phyloP scores from a whole-genome alignment of 257 asterid species.

The Gentiana macrophylla region DNA sequence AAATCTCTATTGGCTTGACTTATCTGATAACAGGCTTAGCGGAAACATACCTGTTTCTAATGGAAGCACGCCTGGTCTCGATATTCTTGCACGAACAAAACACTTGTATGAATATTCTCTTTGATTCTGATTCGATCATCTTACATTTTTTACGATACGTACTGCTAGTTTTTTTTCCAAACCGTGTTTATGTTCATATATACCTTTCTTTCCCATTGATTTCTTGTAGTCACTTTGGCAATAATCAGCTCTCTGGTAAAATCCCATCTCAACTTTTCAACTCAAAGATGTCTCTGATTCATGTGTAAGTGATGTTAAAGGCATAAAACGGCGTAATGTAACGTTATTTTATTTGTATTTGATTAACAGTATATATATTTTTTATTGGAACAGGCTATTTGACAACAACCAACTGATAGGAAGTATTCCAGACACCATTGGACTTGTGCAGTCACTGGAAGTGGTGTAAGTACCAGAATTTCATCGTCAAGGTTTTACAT shows the following conservation, averaged over 20 bases:
- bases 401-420: slow-evolving; percentile 60
- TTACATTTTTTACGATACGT: too few relatives aligned
- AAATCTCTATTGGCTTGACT: slow-evolving; percentile 65
- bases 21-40: slow-evolving; percentile 70
- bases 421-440: slow-evolving; percentile 55
- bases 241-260: slow-evolving; percentile 58
- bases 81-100: slow-evolving; percentile 51
- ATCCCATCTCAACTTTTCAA: slow-evolving; percentile 59
- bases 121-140: not conserved
- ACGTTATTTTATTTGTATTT: too few relatives aligned
- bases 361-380: not conserved
- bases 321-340: too few relatives aligned
- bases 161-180: not conserved
- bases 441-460: slow-evolving; percentile 47
- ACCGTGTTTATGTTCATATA: not conserved
- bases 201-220: not conserved
- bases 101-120: slow-evolving; percentile 48
- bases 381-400: slow-evolving; percentile 51
- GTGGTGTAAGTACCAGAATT: slow-evolving; percentile 65
- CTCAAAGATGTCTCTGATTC: slow-evolving; percentile 52
- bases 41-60: slow-evolving; percentile 77
- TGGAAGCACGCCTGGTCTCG: slow-evolving; percentile 71
- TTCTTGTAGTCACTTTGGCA: slow-evolving; percentile 73
- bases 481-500: too few relatives aligned
- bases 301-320: slow-evolving; percentile 49